These are phyloP conservation scores for Metschnikowia similis DNA, from an alignment of 805 yeast genomes.

Conservation along the genomic window DNA sequence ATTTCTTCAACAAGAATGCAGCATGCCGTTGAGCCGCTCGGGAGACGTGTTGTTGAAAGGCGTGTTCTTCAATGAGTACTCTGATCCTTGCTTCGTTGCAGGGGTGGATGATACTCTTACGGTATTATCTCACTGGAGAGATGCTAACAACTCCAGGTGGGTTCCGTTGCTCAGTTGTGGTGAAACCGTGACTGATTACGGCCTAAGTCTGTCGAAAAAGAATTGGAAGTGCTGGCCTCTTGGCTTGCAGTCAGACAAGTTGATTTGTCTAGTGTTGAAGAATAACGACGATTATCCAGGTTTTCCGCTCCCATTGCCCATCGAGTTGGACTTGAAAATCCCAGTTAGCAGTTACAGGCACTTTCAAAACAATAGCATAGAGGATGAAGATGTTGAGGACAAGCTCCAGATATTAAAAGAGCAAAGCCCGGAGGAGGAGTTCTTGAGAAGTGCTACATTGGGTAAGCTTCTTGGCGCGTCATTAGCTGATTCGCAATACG, in stretches of 20 bases:
- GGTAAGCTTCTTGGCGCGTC: constrained; percentile 63
- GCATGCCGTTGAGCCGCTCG: constrained; percentile 29
- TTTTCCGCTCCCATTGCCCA: constrained; percentile 80
- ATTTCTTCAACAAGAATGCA: constrained; percentile 36
- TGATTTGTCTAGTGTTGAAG: constrained; percentile 71
- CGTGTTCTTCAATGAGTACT: constrained; percentile 79
- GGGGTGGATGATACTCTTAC: constrained; percentile 74
- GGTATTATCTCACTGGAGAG: constrained; percentile 75
- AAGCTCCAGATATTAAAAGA: constrained; percentile 16
- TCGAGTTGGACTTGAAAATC: constrained; percentile 66
- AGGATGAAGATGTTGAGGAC: constrained; percentile 25
- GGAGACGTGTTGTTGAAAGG: constrained; percentile 50
- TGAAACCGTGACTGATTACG: constrained; percentile 41
- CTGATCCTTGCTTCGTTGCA: constrained; percentile 80
- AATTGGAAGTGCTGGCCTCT: constrained; percentile 83
- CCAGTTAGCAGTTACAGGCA: constrained; percentile 46
- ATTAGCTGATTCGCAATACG: constrained; percentile 24
- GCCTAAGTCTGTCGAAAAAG: constrained; percentile 43
- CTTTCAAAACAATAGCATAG: constrained; percentile 19
- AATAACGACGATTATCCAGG: constrained; percentile 64
- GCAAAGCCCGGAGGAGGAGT: constrained; percentile 56
- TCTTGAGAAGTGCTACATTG: constrained; percentile 55
- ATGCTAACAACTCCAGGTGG: constrained; percentile 75
- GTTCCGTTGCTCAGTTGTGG: constrained; percentile 70
- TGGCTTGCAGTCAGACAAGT: constrained; percentile 65